These are phyloP conservation scores for Macrophomina tecta DNA, from an alignment of 2,329 filamentous ascomycete species.

Conservation along the genomic window DNA sequence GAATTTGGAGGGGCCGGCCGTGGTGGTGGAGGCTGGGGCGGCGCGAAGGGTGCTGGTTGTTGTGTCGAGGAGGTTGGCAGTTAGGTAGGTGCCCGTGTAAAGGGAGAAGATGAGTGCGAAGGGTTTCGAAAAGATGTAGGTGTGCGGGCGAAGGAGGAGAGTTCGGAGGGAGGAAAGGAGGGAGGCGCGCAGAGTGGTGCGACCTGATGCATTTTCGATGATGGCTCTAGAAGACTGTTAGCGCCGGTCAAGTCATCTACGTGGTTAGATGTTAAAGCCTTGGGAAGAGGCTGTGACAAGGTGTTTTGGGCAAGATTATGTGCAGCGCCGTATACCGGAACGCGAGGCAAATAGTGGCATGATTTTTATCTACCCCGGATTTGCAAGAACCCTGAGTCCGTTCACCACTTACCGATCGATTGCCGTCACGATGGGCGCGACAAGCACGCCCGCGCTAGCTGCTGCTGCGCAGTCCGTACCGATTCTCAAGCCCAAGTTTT, in stretches of 20 bases:
- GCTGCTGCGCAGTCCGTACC: constrained; percentile 73
- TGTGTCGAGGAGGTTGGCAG: constrained; percentile 88
- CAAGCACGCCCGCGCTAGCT: constrained; percentile 72
- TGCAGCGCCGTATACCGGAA: constrained; percentile 3
- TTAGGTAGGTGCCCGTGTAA: constrained; percentile 89
- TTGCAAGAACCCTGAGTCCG: constrained; percentile 1
- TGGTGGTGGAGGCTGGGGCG: constrained; percentile 65
- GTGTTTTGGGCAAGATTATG: not conserved
- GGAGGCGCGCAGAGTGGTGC: constrained; percentile 64
- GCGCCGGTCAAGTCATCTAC: not conserved
- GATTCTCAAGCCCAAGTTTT: constrained; percentile 70
- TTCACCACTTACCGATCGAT: constrained; percentile 73
- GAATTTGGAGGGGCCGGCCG: constrained; percentile 81
- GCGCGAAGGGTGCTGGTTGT: constrained; percentile 65
- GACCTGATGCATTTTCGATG: constrained; percentile 81
- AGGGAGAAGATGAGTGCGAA: constrained; percentile 71
- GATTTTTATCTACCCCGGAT: constrained; percentile 22
- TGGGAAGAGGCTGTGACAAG: not conserved
- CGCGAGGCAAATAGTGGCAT: constrained; percentile 1
- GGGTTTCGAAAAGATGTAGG: constrained; percentile 68
- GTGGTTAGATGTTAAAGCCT: not conserved
- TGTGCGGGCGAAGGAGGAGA: constrained; percentile 66
- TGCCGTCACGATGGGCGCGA: constrained; percentile 84
- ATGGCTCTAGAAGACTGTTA: constrained; percentile 62
- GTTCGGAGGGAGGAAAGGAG: constrained; percentile 63